Base-by-base conservation (phyloP, 2,329 filamentous ascomycete genomes). In the Paraconiothyrium brasiliense region DNA sequence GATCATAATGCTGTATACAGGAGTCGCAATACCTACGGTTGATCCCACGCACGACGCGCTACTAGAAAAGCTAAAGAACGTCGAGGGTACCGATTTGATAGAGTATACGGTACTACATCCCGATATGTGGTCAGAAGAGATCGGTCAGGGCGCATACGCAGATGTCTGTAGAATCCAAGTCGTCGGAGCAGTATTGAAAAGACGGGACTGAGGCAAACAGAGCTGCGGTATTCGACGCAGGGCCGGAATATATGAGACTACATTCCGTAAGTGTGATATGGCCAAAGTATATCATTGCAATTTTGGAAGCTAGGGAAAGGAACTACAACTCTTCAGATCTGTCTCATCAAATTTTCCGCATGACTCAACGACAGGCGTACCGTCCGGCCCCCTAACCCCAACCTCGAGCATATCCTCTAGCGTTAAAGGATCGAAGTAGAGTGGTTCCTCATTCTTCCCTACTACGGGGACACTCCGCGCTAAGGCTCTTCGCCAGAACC, bases 51-150 rank as follows among this genome's bases (percentile, higher is more conserved):
- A 66, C 27, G 69, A 71, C 34, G 58, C 64, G 7, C 69, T 71
- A 32, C 34, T 70, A 30, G 64, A 66, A 39, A 67, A 62, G 43
- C 54, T 71, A 11, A 58, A 67, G 39, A 49, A 50, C 9, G 57
- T 70, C 8, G 39, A 70, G 35, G 64, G 48, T 7, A 56, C 54
- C 3, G 60, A 67, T 10, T 16, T 70, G 14, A 57, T 56, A 1
- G 67, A 70, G 49, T 71, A 71, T 57, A 64, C 61, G 10, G 65
- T 71, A 22, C 43, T 71, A 14, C 68, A 71, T 22, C 69, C 69
- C 0, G 69, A 71, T 20, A 70, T 71, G 64, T 69, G 69, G 69
- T 55, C 69, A n/a, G 69, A 71, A 51, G 69, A 71, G 34, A 70
- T 69, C 34, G 69, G 67, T 9, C 57, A 54, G 27, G 69, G 67